Percentiles rank a stretch among this genome's conserved stretches.
Conservation (phyloP, 2,329 filamentous ascomycete species). For the Trichoderma lentiforme region DNA sequence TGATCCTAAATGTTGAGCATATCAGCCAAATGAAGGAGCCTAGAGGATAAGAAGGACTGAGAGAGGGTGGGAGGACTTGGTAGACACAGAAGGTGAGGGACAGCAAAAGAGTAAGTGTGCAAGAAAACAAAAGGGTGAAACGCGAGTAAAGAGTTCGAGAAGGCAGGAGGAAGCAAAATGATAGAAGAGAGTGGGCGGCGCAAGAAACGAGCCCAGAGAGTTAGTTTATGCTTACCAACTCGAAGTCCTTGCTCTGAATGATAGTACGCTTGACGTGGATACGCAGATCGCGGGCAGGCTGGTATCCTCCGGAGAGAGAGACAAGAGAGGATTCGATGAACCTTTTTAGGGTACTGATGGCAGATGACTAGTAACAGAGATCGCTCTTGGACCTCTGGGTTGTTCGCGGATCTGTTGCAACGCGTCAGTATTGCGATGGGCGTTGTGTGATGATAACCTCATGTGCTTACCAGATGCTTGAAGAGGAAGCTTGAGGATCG, state of each 20-base stretch:
- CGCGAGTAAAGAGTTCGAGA: too few species aligned
- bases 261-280: slow-evolving; percentile 99
- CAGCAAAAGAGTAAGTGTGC: too few species aligned
- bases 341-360: slow-evolving; percentile 95
- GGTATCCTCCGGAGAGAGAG: slow-evolving; percentile 96
- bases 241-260: slow-evolving; percentile 96
- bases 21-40: too few species aligned
- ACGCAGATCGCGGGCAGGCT: slow-evolving; percentile 98
- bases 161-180: too few species aligned
- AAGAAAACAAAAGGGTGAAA: too few species aligned
- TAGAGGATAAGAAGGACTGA: too few species aligned
- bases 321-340: slow-evolving; percentile 98
- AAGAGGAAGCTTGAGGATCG: slow-evolving; percentile 98
- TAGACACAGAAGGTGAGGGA: too few species aligned
- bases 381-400: slow-evolving; percentile 94
- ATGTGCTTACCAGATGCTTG: slow-evolving; percentile 72
- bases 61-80: too few species aligned
- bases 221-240: slow-evolving; percentile 66
- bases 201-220: too few species aligned
- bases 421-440: neutral
- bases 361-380: slow-evolving; percentile 95
- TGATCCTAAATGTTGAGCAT: too few species aligned
- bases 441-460: neutral
- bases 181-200: too few species aligned
- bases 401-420: slow-evolving; percentile 73